Evolutionary conservation across 192 early-diverging fungal species (phyloP).

Genomic region (Nowakowskiella sp.): DNA sequence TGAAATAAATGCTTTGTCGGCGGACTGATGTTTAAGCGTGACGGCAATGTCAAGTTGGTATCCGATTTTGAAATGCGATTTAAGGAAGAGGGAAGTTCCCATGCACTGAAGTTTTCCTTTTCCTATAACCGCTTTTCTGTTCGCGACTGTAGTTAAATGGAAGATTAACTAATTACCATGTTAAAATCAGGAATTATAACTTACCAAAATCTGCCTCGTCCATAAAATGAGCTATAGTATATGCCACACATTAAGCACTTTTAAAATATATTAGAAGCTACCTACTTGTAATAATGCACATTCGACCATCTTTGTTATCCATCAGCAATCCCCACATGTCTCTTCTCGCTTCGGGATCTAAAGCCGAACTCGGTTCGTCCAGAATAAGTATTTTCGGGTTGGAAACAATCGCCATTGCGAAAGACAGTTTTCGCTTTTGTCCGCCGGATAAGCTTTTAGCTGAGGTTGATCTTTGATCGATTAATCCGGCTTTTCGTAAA

Average conservation of each 20-base stretch:
- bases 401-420: constrained; percentile 58
- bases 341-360: constrained; percentile 58
- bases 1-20: too few species aligned
- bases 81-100: constrained; percentile 55
- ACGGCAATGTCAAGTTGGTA: too few species aligned
- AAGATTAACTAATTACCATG: too few species aligned
- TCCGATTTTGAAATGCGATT: too few species aligned
- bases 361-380: constrained; percentile 49
- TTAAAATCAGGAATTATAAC: too few species aligned
- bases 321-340: constrained; percentile 49
- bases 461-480: constrained; percentile 21
- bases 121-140: constrained; percentile 61
- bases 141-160: too few species aligned
- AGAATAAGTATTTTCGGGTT: constrained; percentile 55
- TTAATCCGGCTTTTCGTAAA: constrained; percentile 54
- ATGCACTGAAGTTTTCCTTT: constrained; percentile 54
- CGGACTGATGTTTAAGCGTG: too few species aligned
- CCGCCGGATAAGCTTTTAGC: constrained; percentile 25
- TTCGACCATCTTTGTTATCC: not conserved
- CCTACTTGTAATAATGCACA: too few species aligned
- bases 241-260: too few species aligned
- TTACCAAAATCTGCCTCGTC: constrained; percentile 62
- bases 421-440: constrained; percentile 56
- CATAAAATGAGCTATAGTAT: constrained; percentile 69
- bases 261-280: too few species aligned